Base-by-base conservation (phyloP, 768 basidiomycete genomes). In the Lactarius trivialis region DNA sequence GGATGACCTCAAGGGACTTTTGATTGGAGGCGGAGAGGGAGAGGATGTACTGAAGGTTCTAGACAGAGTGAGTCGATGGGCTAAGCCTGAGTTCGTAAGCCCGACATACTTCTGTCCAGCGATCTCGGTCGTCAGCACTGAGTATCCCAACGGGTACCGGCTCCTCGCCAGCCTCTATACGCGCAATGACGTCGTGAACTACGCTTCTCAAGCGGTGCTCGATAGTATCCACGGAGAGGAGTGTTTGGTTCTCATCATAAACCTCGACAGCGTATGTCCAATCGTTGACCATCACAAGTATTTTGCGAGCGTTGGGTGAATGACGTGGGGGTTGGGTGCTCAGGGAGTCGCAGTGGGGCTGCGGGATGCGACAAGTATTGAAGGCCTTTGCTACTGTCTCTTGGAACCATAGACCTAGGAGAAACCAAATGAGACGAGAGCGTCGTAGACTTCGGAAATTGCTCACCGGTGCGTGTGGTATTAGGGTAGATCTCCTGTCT, bases 181-280 rank as follows among this genome's bases (percentile, higher is more conserved):
- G 79, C 28, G 65, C 64, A 26, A 78, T 74, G 0, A 84, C 92
- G 70, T 97, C 93, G 1, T 68, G 59, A 0, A 81, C 81, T 2
- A 81, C 74, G 0, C 71, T 72, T 69, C 73, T 72, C 32, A 88
- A 67, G 8, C 76, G 71, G 17, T 68, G 67, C 65, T 85, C 84
- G 9, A 87, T 76, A 26, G 72, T 73, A 3, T 69, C 73, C 0
- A 73, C 71, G 3, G 75, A 65, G 30, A 82, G 56, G 1, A 60
- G 64, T 3, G 63, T 69, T 21, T 61, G 61, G 54, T 73, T 73
- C 15, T 76, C 73, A 26, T 79, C 76, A 67, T 85, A 83, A 0
- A 91, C 86, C 32, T 84, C 82, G 60, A 98, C 76, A 1, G 84
- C 77, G 69, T 97, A 97, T 67, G 84, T 84, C 81, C 85, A 91